Evolutionary conservation across 164 flowering plant species (phyloP), one percentile per base, ranked within the genome.

Genomic region (Vitis cinerea): DNA sequence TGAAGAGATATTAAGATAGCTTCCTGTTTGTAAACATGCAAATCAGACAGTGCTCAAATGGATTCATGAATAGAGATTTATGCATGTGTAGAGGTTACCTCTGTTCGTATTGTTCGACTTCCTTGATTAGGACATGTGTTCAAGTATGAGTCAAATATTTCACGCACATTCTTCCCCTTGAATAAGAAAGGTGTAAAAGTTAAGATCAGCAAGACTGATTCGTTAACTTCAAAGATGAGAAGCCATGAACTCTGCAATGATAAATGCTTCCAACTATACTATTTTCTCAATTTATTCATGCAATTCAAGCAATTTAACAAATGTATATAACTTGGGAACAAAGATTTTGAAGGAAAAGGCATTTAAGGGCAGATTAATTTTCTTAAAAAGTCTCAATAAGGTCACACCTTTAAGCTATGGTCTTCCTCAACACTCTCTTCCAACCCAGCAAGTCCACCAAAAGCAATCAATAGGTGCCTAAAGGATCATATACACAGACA

Each of bases 371-470:
- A 23, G 27, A 23, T 23, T 23, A 23, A 23, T 23, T 23, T 23
- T 37, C 44, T 37, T 37, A 37, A 37, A 37, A 37, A 37, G 44
- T 37, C 0, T 37, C 44, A 37, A 37, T 37, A 54, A 60, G 19
- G n/a, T 31, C 50, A 30, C 79, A 94, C 99, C 97, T 92, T 87
- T 27, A 91, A 75, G 57, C 68, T 81, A 57, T 70, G 66, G 72
- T 91, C 99, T 75, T 87, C 94, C 76, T 93, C 96, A 67, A 91
- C 73, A 75, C 93, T 78, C 82, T 95, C 96, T 79, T 95, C 99
- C 74, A 95, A 78, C 12, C 99, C 99, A 77, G 94, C 96, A 71
- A 93, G 97, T 69, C 99, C 99, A 77, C 99, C 99, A 81, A 95
- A 95, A 63, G 98, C 90, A 82, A 95, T 90, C 77, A 95, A 81